Base-by-base conservation (phyloP, 345 rosid genomes). In the Odontarrhena argentea region DNA sequence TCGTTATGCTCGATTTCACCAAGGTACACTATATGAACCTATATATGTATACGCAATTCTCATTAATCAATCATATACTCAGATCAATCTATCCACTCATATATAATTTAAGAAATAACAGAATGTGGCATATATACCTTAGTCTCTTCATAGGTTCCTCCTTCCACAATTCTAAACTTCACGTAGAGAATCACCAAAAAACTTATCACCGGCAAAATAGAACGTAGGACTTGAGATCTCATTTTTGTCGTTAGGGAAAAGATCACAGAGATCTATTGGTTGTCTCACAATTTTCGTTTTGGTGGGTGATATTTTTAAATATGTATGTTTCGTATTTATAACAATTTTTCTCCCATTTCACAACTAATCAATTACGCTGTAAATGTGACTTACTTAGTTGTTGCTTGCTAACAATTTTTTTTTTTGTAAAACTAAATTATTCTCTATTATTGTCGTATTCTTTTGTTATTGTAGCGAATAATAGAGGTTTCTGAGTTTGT, bases 21-120 rank as follows among this genome's bases (percentile, higher is more conserved):
- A 43, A 84, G 67, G 65, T 85, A 84, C 63, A 85, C 77, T 8
- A 85, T 81, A 55, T 85, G 87, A 42, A 85, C 85, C 95, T 63
- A 42, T 44, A 32, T 32, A 32, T 32, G 36, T 41, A 44, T 40
- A 30, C 8, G 12, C 50, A 55, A 55, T 44, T 32, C 24, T 42
- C 22, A 44, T 44, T 14, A 35, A 55, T 45, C 46, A 15, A 13
- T 35, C n/a, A 1, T 32, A 3, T 32, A 55, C 36, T 15, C 14
- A 47, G 22, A 22, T 45, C 7, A 32, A 5, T 32, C 6, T 5
- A 4, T 32, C 7, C 6, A 32, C 36, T 32, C 1, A 5, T 32
- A 13, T 25, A 18, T 18, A 18, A 18, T 18, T 18, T 26, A 50
- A 25, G 14, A 25, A 26, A 50, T 25, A 25, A 10, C 14, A 50